Evolutionary conservation across 805 yeast genomes (phyloP).

Genomic region (Yarrowia divulgata): DNA sequence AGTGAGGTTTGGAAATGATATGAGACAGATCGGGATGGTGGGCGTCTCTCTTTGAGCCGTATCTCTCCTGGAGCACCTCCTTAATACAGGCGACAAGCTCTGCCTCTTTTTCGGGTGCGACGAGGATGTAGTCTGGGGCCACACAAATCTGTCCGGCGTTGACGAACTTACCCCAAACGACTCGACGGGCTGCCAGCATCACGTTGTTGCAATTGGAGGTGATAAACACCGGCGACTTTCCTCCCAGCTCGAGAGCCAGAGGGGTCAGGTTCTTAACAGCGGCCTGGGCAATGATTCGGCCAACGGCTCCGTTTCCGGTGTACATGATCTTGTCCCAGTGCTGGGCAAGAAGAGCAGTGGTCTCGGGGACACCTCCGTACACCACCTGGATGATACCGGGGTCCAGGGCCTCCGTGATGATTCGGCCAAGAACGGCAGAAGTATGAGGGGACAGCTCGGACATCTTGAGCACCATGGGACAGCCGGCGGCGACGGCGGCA

Average conservation of each 20-base stretch:
- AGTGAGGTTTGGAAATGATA: slow-evolving; percentile 64
- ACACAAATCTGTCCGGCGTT: slow-evolving; percentile 95
- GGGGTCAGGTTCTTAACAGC: slow-evolving; percentile 89
- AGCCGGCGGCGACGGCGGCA: slow-evolving; percentile 86
- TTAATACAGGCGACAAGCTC: slow-evolving; percentile 57
- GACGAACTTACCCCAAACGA: slow-evolving; percentile 81
- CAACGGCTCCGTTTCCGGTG: slow-evolving; percentile 83
- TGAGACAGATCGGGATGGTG: slow-evolving; percentile 59
- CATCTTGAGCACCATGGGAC: slow-evolving; percentile 75
- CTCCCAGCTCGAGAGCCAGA: slow-evolving; percentile 82
- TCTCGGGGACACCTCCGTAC: slow-evolving; percentile 73
- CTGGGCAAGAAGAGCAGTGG: slow-evolving; percentile 64
- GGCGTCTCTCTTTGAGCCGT: slow-evolving; percentile 31
- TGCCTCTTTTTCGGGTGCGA: slow-evolving; percentile 63
- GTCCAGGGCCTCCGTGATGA: slow-evolving; percentile 64
- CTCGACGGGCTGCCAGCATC: slow-evolving; percentile 60
- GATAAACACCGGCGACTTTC: slow-evolving; percentile 81
- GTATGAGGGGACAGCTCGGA: slow-evolving; percentile 73
- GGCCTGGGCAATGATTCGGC: slow-evolving; percentile 73
- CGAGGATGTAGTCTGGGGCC: slow-evolving; percentile 81
- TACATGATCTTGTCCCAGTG: slow-evolving; percentile 83
- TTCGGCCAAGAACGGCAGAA: slow-evolving; percentile 60
- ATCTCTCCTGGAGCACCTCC: slow-evolving; percentile 56
- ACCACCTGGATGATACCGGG: slow-evolving; percentile 65
- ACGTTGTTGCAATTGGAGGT: slow-evolving; percentile 26